Evolutionary conservation across 2,329 filamentous ascomycete genomes (phyloP).

Genomic region (Claviceps capensis): DNA sequence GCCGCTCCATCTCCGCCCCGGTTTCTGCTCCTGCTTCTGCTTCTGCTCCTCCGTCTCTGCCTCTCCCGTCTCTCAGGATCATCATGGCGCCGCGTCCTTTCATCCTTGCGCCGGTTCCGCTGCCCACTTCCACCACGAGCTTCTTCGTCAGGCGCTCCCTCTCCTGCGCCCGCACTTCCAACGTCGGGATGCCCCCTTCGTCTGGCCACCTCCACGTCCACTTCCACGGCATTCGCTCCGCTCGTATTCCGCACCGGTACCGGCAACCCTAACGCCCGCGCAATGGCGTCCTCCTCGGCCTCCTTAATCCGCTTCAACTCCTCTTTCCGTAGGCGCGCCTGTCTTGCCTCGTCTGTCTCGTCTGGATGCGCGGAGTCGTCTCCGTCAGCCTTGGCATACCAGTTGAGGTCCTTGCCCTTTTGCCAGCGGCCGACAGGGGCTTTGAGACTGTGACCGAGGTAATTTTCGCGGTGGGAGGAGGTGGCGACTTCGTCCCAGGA

Average conservation of each 20-base stretch:
- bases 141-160: slow-evolving; percentile 9
- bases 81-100: slow-evolving; percentile 18
- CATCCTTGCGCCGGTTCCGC: slow-evolving; percentile 9
- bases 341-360: slow-evolving; percentile 45
- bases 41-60: slow-evolving; percentile 21
- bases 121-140: not conserved
- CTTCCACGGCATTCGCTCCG: slow-evolving; percentile 49
- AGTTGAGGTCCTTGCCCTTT: slow-evolving; percentile 53
- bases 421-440: slow-evolving; percentile 90
- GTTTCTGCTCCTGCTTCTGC: slow-evolving; percentile 13
- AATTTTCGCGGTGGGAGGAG: slow-evolving; percentile 77
- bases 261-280: slow-evolving; percentile 67
- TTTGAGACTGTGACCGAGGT: slow-evolving; percentile 81
- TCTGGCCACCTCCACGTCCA: slow-evolving; percentile 32
- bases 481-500: slow-evolving; percentile 90
- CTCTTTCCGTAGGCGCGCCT: slow-evolving; percentile 51
- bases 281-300: slow-evolving; percentile 84
- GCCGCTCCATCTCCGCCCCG: slow-evolving; percentile 17
- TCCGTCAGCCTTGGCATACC: slow-evolving; percentile 45
- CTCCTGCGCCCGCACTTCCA: slow-evolving; percentile 6
- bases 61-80: slow-evolving; percentile 19
- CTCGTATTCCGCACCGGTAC: slow-evolving; percentile 45
- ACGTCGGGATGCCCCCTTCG: slow-evolving; percentile 19
- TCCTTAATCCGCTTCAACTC: slow-evolving; percentile 77
- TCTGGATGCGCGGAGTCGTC: slow-evolving; percentile 26